phyloP scores from a whole-genome alignment of 2,329 filamentous ascomycete species.

The Pestalotiopsis sp. region DNA sequence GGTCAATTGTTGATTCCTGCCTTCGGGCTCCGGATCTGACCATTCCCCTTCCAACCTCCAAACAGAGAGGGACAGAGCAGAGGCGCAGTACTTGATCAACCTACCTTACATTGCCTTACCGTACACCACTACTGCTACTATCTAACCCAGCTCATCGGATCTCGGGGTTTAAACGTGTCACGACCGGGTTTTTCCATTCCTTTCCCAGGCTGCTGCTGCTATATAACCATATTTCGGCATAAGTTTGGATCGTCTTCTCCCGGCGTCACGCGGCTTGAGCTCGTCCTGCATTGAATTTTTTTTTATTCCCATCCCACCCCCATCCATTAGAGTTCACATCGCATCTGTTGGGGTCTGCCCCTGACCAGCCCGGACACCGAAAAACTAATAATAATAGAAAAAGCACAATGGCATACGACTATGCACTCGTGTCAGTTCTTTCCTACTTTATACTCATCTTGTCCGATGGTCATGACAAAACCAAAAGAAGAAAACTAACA shows the following conservation, averaged over 20 bases:
- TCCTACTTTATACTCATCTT: neutral
- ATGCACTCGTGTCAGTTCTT: constrained; percentile 62
- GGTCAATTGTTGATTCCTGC: neutral
- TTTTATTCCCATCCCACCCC: neutral
- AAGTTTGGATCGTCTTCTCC: neutral
- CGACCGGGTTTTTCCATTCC: neutral
- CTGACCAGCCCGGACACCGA: neutral
- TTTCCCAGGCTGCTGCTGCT: neutral
- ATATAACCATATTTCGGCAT: neutral
- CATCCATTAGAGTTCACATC: neutral
- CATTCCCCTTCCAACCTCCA: neutral
- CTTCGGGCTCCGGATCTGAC: neutral
- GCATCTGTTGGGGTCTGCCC: constrained; percentile 10
- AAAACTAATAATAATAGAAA: neutral
- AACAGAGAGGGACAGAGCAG: no score
- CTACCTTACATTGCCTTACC: no score
- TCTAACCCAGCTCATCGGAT: neutral
- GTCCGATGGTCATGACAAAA: neutral
- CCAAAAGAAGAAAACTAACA: neutral
- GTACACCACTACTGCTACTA: neutral
- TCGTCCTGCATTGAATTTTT: neutral
- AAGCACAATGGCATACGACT: constrained; percentile 60
- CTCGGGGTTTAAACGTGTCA: neutral
- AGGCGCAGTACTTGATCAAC: no score
- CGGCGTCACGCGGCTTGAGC: neutral